Evolutionary conservation across 495 filamentous ascomycete genomes (phyloP).

Genomic region (Bacidia gigantensis): DNA sequence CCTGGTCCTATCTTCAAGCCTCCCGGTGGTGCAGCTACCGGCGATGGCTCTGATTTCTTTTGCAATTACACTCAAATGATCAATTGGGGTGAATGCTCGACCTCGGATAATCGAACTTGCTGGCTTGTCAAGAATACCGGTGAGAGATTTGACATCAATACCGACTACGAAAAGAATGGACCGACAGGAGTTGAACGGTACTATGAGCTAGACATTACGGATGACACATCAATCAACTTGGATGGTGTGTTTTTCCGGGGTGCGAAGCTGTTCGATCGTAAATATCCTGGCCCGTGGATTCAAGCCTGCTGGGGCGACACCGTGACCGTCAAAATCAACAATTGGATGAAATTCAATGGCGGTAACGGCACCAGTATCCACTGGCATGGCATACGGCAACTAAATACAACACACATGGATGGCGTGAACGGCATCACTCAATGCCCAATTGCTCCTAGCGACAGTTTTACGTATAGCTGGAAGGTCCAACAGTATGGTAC

Average conservation of each 20-base stretch:
- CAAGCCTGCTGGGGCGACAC: not conserved
- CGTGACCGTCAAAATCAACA: slow-evolving; percentile 26
- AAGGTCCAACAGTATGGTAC: slow-evolving; percentile 41
- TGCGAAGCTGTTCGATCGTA: slow-evolving; percentile 8
- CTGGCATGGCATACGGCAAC: slow-evolving; percentile 44
- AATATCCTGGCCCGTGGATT: slow-evolving; percentile 29
- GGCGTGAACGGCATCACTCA: slow-evolving; percentile 33
- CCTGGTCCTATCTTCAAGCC: not conserved
- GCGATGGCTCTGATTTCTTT: not conserved
- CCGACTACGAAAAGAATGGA: slow-evolving; percentile 6
- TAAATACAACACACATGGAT: slow-evolving; percentile 30
- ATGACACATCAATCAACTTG: not conserved
- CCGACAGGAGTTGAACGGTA: slow-evolving; percentile 16
- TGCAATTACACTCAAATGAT: slow-evolving; percentile 7
- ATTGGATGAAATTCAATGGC: slow-evolving; percentile 14
- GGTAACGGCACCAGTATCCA: slow-evolving; percentile 33
- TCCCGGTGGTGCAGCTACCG: not conserved
- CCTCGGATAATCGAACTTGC: not conserved
- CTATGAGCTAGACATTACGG: slow-evolving; percentile 1
- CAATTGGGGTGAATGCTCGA: slow-evolving; percentile 1
- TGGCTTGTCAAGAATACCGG: slow-evolving; percentile 10
- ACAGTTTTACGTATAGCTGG: slow-evolving; percentile 31
- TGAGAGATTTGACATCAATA: slow-evolving; percentile 12
- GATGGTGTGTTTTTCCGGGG: slow-evolving; percentile 2
- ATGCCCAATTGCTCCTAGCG: slow-evolving; percentile 35